phyloP scores from a whole-genome alignment of 768 basidiomycete species.

The Paxillus ammoniavirescens region DNA sequence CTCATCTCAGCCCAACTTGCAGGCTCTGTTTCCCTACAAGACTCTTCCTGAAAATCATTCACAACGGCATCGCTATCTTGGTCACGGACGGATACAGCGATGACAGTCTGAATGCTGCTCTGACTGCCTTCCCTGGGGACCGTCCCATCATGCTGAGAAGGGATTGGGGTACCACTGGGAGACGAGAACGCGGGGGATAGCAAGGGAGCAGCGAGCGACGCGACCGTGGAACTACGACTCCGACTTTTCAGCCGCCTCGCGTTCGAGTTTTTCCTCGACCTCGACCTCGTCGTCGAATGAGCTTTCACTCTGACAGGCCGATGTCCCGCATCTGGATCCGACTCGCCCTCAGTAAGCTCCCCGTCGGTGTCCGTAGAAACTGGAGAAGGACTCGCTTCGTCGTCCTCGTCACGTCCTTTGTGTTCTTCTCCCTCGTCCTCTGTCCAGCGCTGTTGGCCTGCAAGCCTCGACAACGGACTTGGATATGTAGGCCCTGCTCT shows the following conservation, averaged over 20 bases:
- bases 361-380: constrained; percentile 66
- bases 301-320: constrained; percentile 5
- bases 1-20: constrained; percentile 29
- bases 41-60: constrained; percentile 16
- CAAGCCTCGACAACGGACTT: constrained; percentile 65
- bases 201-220: constrained; percentile 48
- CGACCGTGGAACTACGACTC: constrained; percentile 69
- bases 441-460: constrained; percentile 52
- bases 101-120: constrained; percentile 73
- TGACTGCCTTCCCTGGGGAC: constrained; percentile 51
- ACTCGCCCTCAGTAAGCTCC: constrained; percentile 34
- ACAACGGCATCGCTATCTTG: constrained; percentile 28
- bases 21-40: constrained; percentile 29
- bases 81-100: constrained; percentile 48
- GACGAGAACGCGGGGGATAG: constrained; percentile 18
- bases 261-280: constrained; percentile 31
- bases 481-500: constrained; percentile 42
- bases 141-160: constrained; percentile 16
- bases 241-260: constrained; percentile 34
- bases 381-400: constrained; percentile 52
- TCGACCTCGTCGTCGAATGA: constrained; percentile 30
- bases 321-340: constrained; percentile 7
- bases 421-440: constrained; percentile 48
- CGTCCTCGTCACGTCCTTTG: constrained; percentile 40
- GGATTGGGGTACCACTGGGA: constrained; percentile 5